phyloP scores from a whole-genome alignment of 768 basidiomycete species.

The Sporobolomyces roseus region DNA sequence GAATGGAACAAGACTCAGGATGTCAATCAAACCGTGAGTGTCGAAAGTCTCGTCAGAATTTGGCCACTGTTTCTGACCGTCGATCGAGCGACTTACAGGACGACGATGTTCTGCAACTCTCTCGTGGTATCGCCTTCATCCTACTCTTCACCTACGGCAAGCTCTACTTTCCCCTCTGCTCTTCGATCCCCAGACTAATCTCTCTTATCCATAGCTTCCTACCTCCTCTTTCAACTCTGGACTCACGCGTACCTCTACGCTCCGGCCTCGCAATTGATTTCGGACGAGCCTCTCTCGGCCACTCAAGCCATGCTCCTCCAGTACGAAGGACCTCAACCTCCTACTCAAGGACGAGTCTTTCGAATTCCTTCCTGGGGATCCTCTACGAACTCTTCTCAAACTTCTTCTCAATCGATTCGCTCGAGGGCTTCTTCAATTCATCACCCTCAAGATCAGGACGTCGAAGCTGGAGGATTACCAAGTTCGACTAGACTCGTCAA shows the following conservation, averaged over 20 bases:
- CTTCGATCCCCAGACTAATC: no score
- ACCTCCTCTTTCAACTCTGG: constrained; percentile 37
- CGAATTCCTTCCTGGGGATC: constrained; percentile 34
- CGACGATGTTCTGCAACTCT: constrained; percentile 37
- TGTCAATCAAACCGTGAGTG: constrained; percentile 4
- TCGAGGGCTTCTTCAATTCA: not conserved
- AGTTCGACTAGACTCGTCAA: not conserved
- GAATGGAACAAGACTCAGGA: not conserved
- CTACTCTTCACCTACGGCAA: constrained; percentile 69
- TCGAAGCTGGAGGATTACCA: not conserved
- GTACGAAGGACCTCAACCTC: constrained; percentile 35
- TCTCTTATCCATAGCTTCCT: not conserved
- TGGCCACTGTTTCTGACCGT: no score
- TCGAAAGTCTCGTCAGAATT: no score
- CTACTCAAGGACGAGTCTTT: constrained; percentile 29
- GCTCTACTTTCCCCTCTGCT: constrained; percentile 55
- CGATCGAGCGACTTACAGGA: no score
- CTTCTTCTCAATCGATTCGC: not conserved
- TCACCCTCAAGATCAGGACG: not conserved
- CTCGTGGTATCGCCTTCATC: constrained; percentile 57
- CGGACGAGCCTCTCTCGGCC: not conserved
- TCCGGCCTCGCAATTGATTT: constrained; percentile 29
- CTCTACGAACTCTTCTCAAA: constrained; percentile 5
- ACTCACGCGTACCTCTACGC: constrained; percentile 57
- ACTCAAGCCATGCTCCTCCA: constrained; percentile 16